These are phyloP conservation scores for Sicyos edulis DNA, from an alignment of 306 rosid species.

Conservation along the genomic window DNA sequence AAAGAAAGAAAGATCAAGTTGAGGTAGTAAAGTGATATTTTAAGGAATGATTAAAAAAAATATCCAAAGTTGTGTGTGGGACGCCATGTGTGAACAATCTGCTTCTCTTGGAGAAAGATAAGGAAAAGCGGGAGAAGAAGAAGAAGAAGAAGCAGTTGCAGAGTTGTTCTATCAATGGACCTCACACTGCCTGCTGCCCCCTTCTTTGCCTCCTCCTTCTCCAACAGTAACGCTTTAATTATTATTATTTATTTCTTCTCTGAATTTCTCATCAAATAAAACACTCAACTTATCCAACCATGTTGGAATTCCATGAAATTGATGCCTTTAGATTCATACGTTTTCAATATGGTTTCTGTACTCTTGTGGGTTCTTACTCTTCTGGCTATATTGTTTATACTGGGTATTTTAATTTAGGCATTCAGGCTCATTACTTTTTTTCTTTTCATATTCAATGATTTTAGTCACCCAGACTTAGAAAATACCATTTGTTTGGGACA, in stretches of 20 bases:
- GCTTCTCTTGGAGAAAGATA: neutral
- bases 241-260: neutral
- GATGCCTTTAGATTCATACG: neutral
- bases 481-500: no score
- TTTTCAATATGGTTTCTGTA: no score
- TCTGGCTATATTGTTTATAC: no score
- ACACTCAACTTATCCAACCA: neutral
- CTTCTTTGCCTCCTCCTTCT: slow-evolving; percentile 29
- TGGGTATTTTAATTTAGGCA: no score
- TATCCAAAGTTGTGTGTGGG: neutral
- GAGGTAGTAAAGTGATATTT: no score
- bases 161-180: slow-evolving; percentile 37
- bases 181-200: slow-evolving; percentile 28
- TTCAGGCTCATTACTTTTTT: no score
- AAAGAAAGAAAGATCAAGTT: no score
- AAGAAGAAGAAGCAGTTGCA: neutral
- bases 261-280: neutral
- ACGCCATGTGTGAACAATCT: neutral
- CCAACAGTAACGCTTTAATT: slow-evolving; percentile 36
- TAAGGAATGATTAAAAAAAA: no score
- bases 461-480: no score
- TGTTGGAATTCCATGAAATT: neutral
- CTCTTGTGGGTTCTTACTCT: neutral
- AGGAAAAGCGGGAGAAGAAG: slow-evolving; percentile 5
- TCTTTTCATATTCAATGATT: no score